These are phyloP conservation scores for Penicillium digitatum DNA, from an alignment of 2,329 filamentous ascomycete species.

Conservation along the genomic window DNA sequence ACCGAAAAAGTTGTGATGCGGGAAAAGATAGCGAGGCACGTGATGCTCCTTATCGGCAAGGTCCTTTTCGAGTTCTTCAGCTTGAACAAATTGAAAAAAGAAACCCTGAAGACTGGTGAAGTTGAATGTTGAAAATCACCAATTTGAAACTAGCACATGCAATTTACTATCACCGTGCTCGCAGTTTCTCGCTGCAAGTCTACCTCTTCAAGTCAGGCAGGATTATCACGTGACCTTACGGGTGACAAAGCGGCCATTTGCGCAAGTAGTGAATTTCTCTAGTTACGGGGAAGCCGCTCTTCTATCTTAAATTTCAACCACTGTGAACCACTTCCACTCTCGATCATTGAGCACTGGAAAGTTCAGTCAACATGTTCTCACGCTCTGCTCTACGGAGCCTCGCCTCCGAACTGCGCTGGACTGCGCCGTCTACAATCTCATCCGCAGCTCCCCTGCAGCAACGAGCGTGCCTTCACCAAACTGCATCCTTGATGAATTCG, in stretches of 20 bases:
- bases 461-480: slow-evolving; percentile 44
- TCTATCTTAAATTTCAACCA: slow-evolving; percentile 10
- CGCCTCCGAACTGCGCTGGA: slow-evolving; percentile 27
- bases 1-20: slow-evolving; percentile 27
- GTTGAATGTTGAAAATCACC: slow-evolving; percentile 11
- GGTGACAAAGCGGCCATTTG: slow-evolving; percentile 26
- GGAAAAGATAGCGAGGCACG: slow-evolving; percentile 25
- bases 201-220: neutral
- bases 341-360: slow-evolving; percentile 12
- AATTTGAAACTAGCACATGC: slow-evolving; percentile 5
- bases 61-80: neutral
- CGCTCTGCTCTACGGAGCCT: slow-evolving; percentile 33
- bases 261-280: slow-evolving; percentile 37
- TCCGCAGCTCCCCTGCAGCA: slow-evolving; percentile 27
- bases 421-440: slow-evolving; percentile 21
- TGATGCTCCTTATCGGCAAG: slow-evolving; percentile 21
- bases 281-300: slow-evolving; percentile 13
- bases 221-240: slow-evolving; percentile 29
- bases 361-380: slow-evolving; percentile 34
- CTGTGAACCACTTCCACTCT: slow-evolving; percentile 13
- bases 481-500: slow-evolving; percentile 24
- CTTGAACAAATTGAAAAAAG: neutral
- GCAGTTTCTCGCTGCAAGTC: neutral
- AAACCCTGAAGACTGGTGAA: neutral
- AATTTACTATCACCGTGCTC: neutral